Conservation (phyloP, 345 rosid genomes). For the Citrus reticulata region DNA sequence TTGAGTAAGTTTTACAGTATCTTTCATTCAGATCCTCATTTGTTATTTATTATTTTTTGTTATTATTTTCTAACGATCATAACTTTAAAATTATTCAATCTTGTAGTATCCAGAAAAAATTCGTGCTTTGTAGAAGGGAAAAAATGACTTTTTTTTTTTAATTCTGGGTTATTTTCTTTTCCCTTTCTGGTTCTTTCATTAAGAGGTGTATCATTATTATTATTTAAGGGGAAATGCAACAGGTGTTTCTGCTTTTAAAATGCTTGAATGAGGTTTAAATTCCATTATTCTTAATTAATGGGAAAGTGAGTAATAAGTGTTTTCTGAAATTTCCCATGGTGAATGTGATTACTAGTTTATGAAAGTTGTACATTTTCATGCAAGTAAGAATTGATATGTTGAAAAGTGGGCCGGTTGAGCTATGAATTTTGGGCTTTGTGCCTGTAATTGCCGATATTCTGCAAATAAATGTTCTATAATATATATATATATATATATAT, state of each 20-base stretch:
- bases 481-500: no score
- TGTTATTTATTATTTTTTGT: not conserved
- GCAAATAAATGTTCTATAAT: not conserved
- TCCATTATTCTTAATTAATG: not conserved
- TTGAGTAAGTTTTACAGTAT: constrained; percentile 3
- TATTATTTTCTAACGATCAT: not conserved
- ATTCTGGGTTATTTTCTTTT: not conserved
- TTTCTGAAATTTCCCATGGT: not conserved
- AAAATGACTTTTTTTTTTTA: not conserved
- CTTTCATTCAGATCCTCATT: not conserved
- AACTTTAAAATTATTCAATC: not conserved
- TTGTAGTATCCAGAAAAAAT: not conserved
- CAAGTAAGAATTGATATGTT: not conserved
- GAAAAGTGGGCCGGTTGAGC: not conserved
- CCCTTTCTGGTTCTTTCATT: not conserved
- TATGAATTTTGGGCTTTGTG: not conserved
- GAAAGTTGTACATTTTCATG: not conserved
- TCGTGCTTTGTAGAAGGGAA: not conserved
- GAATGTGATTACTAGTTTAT: not conserved
- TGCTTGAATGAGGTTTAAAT: not conserved
- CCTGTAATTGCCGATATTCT: not conserved
- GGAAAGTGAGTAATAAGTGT: not conserved
- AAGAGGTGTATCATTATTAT: not conserved
- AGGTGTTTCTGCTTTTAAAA: not conserved
- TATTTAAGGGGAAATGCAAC: not conserved